These are phyloP conservation scores for Phlebopus sp. DNA, from an alignment of 1,284 basidiomycete species.

Conservation along the genomic window DNA sequence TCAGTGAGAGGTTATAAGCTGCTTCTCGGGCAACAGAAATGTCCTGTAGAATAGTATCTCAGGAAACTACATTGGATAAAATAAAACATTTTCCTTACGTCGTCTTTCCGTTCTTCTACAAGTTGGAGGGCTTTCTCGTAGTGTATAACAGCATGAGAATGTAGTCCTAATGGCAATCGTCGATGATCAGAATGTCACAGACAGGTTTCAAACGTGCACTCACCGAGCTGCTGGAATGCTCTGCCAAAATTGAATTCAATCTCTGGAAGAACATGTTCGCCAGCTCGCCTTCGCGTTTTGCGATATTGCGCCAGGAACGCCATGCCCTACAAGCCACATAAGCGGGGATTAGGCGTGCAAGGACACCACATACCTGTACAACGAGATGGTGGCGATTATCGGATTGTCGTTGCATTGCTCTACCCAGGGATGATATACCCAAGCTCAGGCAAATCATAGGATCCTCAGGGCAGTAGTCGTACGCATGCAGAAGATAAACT, in stretches of 20 bases:
- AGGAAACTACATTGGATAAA: not conserved
- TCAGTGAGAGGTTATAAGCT: conserved; percentile 84
- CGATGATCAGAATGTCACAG: not conserved
- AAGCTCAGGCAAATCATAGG: conserved; percentile 83
- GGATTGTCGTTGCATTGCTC: conserved; percentile 90
- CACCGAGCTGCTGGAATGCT: conserved; percentile 88
- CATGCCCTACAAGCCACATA: conserved; percentile 53
- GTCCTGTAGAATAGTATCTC: conserved; percentile 13
- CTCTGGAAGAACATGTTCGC: conserved; percentile 49
- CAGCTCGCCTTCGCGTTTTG: conserved; percentile 44
- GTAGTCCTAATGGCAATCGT: conserved; percentile 52
- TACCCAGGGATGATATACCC: conserved; percentile 81
- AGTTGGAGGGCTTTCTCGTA: conserved; percentile 74
- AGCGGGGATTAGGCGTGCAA: not conserved
- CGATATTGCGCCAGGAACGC: conserved; percentile 82
- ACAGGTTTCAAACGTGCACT: conserved; percentile 16
- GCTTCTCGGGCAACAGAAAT: conserved; percentile 55
- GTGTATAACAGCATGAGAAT: conserved; percentile 78
- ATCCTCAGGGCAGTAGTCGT: conserved; percentile 81
- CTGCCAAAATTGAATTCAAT: conserved; percentile 93
- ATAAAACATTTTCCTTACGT: conserved; percentile 14
- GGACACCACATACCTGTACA: conserved; percentile 50
- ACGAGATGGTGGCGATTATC: conserved; percentile 92
- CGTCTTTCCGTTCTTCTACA: conserved; percentile 40
- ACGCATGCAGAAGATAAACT: conserved; percentile 90